Evolutionary conservation across 495 filamentous ascomycete genomes (phyloP).

Genomic region (Trichoderma virens): DNA sequence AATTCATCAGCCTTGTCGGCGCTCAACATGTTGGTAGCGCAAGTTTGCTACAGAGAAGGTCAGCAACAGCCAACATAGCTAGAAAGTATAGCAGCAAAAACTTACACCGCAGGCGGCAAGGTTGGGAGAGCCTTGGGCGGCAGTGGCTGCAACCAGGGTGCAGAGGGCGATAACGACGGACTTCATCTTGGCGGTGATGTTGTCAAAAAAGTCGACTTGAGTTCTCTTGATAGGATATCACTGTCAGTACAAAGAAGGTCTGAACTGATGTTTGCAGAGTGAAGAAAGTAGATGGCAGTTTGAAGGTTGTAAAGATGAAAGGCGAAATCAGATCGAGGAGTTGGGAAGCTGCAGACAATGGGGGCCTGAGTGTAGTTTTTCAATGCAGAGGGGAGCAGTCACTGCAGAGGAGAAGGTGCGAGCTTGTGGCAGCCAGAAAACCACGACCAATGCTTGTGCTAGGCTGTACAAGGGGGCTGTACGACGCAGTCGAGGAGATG

Average conservation of each 20-base stretch:
- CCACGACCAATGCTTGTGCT: not conserved
- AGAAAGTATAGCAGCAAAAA: not conserved
- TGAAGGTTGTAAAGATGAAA: not conserved
- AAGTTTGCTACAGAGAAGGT: conserved; percentile 47
- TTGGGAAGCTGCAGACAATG: not conserved
- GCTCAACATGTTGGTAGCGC: conserved; percentile 63
- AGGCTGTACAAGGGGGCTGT: conserved; percentile 4
- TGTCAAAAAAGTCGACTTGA: not conserved
- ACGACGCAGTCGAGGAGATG: not conserved
- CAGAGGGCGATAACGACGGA: conserved; percentile 3
- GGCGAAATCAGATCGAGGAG: not conserved
- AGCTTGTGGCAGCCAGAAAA: not conserved
- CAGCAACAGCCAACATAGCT: not conserved
- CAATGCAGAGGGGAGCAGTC: not conserved
- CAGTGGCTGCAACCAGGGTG: not conserved
- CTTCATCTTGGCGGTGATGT: conserved; percentile 8
- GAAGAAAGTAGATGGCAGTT: not conserved
- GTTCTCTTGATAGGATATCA: not conserved
- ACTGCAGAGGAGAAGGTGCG: not conserved
- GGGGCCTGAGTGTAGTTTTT: not conserved
- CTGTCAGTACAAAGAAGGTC: not conserved
- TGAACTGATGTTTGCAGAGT: not conserved
- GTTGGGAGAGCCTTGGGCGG: not conserved
- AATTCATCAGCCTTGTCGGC: conserved; percentile 44
- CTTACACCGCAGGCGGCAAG: conserved; percentile 9